Conservation (phyloP, 1,284 basidiomycete species). For the Cryptococcus floricola region DNA sequence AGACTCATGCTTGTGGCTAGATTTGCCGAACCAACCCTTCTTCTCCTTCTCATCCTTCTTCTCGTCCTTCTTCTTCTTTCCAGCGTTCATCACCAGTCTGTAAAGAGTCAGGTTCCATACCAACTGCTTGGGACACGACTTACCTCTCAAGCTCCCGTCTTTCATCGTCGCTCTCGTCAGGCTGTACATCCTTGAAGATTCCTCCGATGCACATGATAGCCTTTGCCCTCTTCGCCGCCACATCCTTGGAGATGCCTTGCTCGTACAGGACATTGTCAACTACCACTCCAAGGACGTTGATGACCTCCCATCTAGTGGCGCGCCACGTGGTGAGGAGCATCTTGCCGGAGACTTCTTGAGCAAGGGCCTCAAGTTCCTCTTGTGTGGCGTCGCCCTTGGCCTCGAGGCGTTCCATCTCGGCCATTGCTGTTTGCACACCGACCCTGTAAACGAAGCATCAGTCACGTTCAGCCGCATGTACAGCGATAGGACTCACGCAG, state of each 20-base stretch:
- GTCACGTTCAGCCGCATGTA: background rate
- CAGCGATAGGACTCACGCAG: conserved; percentile 56
- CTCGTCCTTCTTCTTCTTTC: conserved; percentile 48
- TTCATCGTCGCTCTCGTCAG: conserved; percentile 87
- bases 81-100: conserved; percentile 48
- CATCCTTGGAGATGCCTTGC: conserved; percentile 62
- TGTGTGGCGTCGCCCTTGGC: conserved; percentile 75
- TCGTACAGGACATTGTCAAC: conserved; percentile 79
- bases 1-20: conserved; percentile 5
- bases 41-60: conserved; percentile 22
- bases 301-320: conserved; percentile 86
- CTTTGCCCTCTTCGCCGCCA: conserved; percentile 76
- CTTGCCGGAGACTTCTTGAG: conserved; percentile 94
- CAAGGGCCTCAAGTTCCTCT: conserved; percentile 78
- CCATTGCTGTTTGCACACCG: conserved; percentile 61
- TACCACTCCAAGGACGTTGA: conserved; percentile 64
- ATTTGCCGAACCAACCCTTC: conserved; percentile 18
- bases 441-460: conserved; percentile 53
- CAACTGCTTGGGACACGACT: conserved; percentile 5
- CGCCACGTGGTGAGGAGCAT: conserved; percentile 93
- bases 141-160: conserved; percentile 83
- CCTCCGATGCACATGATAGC: conserved; percentile 76
- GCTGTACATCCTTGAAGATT: conserved; percentile 74
- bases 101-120: background rate
- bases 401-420: conserved; percentile 89